Base-by-base conservation (phyloP, 768 basidiomycete genomes). In the Lentinula lateritia region DNA sequence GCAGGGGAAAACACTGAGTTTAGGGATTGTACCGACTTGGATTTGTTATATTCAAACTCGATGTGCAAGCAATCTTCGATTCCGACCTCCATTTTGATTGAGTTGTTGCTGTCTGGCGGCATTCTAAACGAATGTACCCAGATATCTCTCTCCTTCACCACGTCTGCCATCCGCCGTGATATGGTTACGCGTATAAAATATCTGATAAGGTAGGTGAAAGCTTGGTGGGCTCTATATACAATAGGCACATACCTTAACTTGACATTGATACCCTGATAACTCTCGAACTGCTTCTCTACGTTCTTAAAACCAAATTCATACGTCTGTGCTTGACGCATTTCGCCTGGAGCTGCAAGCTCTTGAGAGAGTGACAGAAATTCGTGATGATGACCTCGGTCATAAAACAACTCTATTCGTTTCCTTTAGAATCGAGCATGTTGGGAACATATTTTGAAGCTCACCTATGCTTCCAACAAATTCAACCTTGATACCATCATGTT, bases 61-160 rank as follows among this genome's bases (percentile, higher is more conserved):
- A 98, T 99, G 72, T 98, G 96, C 68, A 98, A 74, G 73, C 97
- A 98, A 70, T 98, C 97, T 72, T 98, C 97, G 62, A 99, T 99
- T 7, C 97, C 97, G 41, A 98, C 97, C 76, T 98, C 97, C 97
- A 99, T 98, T 81, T 96, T 98, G 77, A 98, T 98, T 45, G 93
- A 89, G 72, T 96, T 98, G 73, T 97, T 98, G 69, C 86, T 92
- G 73, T 98, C 97, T 60, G 96, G 95, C 9, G 96, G 97, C 93
- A 98, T 98, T 41, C 95, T 90, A 79, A 90, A 99, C 3, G 92
- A 96, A 73, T 99, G 96, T 3, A 98, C 96, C 96, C 96, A 98
- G 18, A 98, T 71, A 64, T 99, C 97, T 71, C 81, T 88, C 75
- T 98, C 97, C 74, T 96, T 96, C 52, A 83, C 77, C 5, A 95